Base-by-base conservation (phyloP, 2,329 filamentous ascomycete genomes). In the Fusarium domesticum region DNA sequence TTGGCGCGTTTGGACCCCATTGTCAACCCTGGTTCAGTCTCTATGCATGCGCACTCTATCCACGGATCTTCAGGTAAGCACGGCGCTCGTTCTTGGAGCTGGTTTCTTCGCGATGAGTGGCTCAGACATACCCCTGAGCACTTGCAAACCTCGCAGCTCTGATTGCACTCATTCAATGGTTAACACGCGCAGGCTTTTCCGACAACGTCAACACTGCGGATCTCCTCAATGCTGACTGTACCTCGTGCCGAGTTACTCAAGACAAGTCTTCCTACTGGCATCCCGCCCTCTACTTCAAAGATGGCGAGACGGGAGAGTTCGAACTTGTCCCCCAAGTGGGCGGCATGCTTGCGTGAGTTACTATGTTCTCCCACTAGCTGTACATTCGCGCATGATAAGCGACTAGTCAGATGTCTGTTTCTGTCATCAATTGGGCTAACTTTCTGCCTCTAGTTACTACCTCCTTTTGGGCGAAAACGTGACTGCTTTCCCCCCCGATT, bases 211-310 rank as follows among this genome's bases (percentile, higher is more conserved):
- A 68, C 32, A 81, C 74, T 54, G 70, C 76, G 0, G 71, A 80
- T 32, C 76, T 96, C 12, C 60, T 75, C 5, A 65, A 60, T 14
- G 83, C 78, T 35, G 70, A 81, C 51, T 96, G 90, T 70, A 93
- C 89, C 2, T 91, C 88, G 10, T 95, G 89, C 64, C 80, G 77
- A 43, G 85, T 95, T 33, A 81, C 74, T 30, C 76, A 92, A 69
- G 90, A 96, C 69, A 85, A 83, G 70, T 95, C 89, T n/a, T 83
- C 82, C 23, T 96, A 96, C 71, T 96, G 89, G 88, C 81, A 83
- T 40, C 90, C 90, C 1, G 70, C 79, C 2, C 63, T 95, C 51
- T 91, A 92, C 71, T 96, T 95, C 66, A 68, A 83, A 62, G 79
- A 90, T 59, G 62, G 63, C 5, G 60, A 69, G 11, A 85, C 87